Conservation (phyloP, 108 stramenopile genomes). For the Stephanodiscus triporus region DNA sequence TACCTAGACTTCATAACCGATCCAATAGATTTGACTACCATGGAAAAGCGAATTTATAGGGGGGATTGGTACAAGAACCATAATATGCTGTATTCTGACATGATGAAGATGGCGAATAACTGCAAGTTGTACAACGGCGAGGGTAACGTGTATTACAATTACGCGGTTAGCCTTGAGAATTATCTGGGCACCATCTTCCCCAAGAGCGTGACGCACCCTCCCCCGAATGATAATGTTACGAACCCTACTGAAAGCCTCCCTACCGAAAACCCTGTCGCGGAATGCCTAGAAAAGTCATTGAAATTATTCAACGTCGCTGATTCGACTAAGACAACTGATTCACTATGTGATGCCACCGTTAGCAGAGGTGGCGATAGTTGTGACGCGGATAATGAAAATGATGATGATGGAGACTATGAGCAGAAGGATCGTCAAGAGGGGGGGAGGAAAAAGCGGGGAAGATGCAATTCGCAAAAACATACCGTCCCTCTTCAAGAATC, state of each 20-base stretch:
- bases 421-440: not conserved
- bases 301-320: not conserved
- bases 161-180: slow-evolving; percentile 78
- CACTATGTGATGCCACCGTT: not conserved
- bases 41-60: slow-evolving; percentile 85
- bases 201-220: slow-evolving; percentile 14
- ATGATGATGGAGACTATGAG: slow-evolving; percentile 1
- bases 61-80: slow-evolving; percentile 84
- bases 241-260: not conserved
- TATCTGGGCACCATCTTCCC: slow-evolving; percentile 65
- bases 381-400: not conserved
- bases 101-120: slow-evolving; percentile 93
- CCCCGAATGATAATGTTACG: not conserved
- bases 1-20: slow-evolving; percentile 86
- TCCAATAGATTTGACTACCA: slow-evolving; percentile 91
- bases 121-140: slow-evolving; percentile 93
- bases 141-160: slow-evolving; percentile 71
- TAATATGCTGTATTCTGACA: slow-evolving; percentile 78
- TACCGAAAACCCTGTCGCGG: not conserved
- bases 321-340: not conserved
- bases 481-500: not conserved
- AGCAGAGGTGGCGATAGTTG: slow-evolving; percentile 10
- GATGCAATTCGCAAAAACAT: not conserved
- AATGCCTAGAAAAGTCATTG: not conserved
- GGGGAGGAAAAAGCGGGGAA: slow-evolving; percentile 1